These are phyloP conservation scores for Speleostelium caveatum DNA, from an alignment of 78 protist species.

Conservation along the genomic window DNA sequence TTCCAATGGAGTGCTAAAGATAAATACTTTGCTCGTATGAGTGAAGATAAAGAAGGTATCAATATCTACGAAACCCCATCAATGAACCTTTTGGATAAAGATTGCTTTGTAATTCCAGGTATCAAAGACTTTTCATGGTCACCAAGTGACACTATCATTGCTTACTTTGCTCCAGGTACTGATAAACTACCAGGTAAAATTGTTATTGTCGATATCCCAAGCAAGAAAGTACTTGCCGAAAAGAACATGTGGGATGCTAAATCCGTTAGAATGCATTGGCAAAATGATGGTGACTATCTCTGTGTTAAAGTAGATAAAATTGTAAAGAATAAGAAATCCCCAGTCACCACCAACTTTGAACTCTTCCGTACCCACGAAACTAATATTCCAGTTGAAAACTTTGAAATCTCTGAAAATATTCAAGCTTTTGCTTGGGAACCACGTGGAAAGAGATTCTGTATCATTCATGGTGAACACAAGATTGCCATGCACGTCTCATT, in stretches of 20 bases:
- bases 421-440: conserved; percentile 88
- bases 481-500: conserved; percentile 31
- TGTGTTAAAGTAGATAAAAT: conserved; percentile 86
- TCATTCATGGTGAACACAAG: conserved; percentile 66
- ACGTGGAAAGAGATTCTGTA: conserved; percentile 78
- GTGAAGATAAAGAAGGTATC: conserved; percentile 73
- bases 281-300: conserved; percentile 88
- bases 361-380: conserved; percentile 91
- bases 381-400: conserved; percentile 83
- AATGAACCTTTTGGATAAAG: conserved; percentile 76
- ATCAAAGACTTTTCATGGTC: conserved; percentile 88
- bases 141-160: conserved; percentile 86
- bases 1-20: conserved; percentile 93
- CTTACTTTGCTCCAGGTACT: conserved; percentile 87
- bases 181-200: conserved; percentile 84
- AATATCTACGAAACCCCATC: conserved; percentile 70
- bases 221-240: conserved; percentile 48
- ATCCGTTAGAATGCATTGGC: conserved; percentile 89
- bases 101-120: conserved; percentile 54
- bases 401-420: conserved; percentile 51
- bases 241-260: conserved; percentile 88
- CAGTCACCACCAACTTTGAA: conserved; percentile 78
- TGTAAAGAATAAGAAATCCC: conserved; percentile 66
- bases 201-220: conserved; percentile 77
- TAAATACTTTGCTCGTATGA: conserved; percentile 77